Conservation (phyloP, 306 rosid genomes). For the Castanospermum australe region DNA sequence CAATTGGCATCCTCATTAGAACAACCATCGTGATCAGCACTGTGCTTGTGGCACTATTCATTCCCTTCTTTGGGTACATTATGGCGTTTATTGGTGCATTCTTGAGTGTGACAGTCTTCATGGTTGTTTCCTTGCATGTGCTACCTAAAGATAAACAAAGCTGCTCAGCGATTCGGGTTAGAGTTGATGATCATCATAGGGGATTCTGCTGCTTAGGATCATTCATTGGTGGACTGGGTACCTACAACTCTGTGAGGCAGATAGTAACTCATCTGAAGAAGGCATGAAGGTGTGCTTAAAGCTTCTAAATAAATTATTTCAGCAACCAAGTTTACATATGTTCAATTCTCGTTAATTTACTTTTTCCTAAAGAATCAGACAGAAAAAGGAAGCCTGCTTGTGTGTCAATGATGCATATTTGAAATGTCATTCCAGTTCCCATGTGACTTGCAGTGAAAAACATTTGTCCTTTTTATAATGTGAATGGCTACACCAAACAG, state of each 20-base stretch:
- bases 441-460: neutral
- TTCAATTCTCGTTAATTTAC: neutral
- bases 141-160: conserved; percentile 56
- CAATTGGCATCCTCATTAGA: conserved; percentile 39
- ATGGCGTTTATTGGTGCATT: conserved; percentile 62
- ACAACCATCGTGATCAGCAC: conserved; percentile 50
- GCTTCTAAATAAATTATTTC: neutral
- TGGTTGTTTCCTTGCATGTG: conserved; percentile 53
- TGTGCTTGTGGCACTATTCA: conserved; percentile 38
- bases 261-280: conserved; percentile 37
- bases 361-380: neutral
- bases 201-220: conserved; percentile 40
- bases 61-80: conserved; percentile 58
- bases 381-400: neutral
- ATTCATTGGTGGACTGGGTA: conserved; percentile 39
- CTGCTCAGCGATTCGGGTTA: conserved; percentile 36
- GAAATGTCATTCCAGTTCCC: neutral
- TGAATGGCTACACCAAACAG: neutral
- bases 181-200: conserved; percentile 38
- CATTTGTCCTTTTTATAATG: neutral
- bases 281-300: neutral
- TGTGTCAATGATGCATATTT: neutral
- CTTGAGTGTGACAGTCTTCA: conserved; percentile 32
- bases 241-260: conserved; percentile 43
- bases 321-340: neutral